phyloP scores from a whole-genome alignment of 148 eudicot genomes.

The Cornus suecica region DNA sequence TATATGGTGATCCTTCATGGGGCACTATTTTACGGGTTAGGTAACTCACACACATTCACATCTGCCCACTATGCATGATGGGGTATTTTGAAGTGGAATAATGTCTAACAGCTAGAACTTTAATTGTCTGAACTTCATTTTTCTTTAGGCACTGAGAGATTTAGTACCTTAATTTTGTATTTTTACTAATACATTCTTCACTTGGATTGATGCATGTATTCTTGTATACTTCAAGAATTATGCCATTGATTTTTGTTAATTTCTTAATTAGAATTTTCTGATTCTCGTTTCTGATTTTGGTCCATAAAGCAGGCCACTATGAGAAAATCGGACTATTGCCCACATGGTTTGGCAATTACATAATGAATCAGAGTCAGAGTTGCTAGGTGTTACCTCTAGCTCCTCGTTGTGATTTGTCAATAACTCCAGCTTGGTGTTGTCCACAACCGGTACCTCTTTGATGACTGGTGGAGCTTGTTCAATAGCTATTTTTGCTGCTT shows the following conservation, averaged over 20 bases:
- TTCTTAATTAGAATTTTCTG: not conserved
- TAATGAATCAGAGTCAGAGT: slow-evolving; percentile 6
- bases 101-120: not conserved
- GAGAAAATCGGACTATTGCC: not conserved
- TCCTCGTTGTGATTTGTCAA: slow-evolving; percentile 45
- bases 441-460: slow-evolving; percentile 80
- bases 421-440: slow-evolving; percentile 53
- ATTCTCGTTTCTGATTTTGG: not conserved
- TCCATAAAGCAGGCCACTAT: not conserved
- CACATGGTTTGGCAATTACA: not conserved
- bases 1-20: not conserved
- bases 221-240: too few species aligned
- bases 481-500: slow-evolving; percentile 95
- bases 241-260: not conserved
- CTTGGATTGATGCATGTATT: not conserved
- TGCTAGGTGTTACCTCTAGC: slow-evolving; percentile 39
- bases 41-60: not conserved
- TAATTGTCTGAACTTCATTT: not conserved
- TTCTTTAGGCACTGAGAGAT: not conserved
- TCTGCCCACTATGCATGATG: too few species aligned
- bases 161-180: not conserved
- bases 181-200: not conserved
- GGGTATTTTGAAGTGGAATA: slow-evolving; percentile 1
- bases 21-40: too few species aligned
- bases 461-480: slow-evolving; percentile 96